phyloP scores from a whole-genome alignment of 257 asterid species.

The Coffea canephora region DNA sequence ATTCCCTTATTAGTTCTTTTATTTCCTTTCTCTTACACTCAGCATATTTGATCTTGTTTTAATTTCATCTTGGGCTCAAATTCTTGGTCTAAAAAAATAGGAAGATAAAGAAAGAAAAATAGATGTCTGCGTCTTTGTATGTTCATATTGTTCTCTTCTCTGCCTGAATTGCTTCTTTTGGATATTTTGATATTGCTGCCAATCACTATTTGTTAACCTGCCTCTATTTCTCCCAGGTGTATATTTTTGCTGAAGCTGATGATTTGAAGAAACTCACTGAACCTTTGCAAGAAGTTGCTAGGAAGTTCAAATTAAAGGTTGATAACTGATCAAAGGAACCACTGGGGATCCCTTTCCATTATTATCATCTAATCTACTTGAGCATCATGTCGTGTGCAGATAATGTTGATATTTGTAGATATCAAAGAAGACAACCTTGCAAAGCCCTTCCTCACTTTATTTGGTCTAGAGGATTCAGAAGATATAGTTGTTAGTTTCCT shows the following conservation, averaged over 20 bases:
- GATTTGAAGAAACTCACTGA: constrained; percentile 53
- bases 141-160: neutral
- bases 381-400: constrained; percentile 43
- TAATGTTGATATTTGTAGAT: constrained; percentile 50
- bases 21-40: neutral
- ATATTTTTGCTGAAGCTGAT: constrained; percentile 69
- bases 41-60: neutral
- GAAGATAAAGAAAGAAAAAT: neutral
- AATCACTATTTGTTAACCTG: neutral
- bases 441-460: constrained; percentile 85
- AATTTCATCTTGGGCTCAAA: neutral
- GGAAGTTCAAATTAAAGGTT: constrained; percentile 84
- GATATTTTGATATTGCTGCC: neutral
- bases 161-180: neutral
- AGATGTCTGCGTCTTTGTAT: neutral
- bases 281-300: constrained; percentile 62
- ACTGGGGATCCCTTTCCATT: constrained; percentile 10
- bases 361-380: constrained; percentile 7
- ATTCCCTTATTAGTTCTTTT: constrained; percentile 13
- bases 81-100: neutral
- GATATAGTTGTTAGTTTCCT: constrained; percentile 48
- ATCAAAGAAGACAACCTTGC: constrained; percentile 77
- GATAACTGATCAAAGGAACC: constrained; percentile 2
- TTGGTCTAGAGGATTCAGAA: constrained; percentile 78
- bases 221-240: constrained; percentile 53